Base-by-base conservation (phyloP, 495 filamentous ascomycete species). In the Penicillium bialowiezense region DNA sequence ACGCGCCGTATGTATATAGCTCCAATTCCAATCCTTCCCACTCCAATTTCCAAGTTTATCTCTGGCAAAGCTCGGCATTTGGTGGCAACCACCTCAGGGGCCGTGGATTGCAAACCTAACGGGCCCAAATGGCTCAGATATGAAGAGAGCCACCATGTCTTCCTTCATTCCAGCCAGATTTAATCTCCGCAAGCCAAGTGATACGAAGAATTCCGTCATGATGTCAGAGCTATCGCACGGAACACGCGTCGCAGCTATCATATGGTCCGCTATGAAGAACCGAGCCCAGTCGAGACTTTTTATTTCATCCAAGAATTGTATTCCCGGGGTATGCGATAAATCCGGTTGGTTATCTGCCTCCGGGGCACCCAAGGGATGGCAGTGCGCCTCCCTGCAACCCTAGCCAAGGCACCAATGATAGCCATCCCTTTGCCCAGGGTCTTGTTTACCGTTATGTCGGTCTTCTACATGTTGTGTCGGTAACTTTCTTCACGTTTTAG, bases 151-250 rank as follows among this genome's bases (percentile, higher is more conserved):
- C 35, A 9, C 24, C 15, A 31, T 24, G 21, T n/a, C 21, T 38
- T 34, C 41, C 41, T 51, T 24, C 48, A 44, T 51, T 45, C 41
- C 48, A 3, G 18, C 14, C 9, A 10, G 13, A 13, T 34, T 41
- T 35, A 42, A 37, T 51, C 24, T 39, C 41, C 41, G 38, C 4
- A 5, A 31, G 32, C 24, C 24, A 45, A 44, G 33, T 38, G 4
- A 0, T 29, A 28, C 19, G n/a, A 35, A 20, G 54, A 58, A 61
- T 58, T 37, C 28, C 31, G 39, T 29, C 32, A 31, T 44, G 36
- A 50, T 51, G 23, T 39, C 48, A 40, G 19, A 20, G 3, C 12
- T 5, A 5, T 7, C 23, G 34, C 13, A 37, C 44, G 21, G 12
- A 43, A 41, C 20, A 29, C 46, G 47, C 38, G 38, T 50, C 47